phyloP scores from a whole-genome alignment of 1,284 basidiomycete species.

The Ceratobasidium sp. region DNA sequence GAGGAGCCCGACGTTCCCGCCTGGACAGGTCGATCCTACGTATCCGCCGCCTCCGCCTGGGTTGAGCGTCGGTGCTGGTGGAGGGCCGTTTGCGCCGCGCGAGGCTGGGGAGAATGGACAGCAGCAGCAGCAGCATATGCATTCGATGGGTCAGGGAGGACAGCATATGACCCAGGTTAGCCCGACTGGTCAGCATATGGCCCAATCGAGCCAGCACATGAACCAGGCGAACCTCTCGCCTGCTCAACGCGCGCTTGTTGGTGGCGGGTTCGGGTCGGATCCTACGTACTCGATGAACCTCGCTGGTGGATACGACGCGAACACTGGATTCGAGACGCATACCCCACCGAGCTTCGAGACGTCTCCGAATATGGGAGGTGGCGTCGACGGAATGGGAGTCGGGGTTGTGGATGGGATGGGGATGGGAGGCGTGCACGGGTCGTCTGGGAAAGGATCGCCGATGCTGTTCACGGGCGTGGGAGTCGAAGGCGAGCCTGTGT shows the following conservation, averaged over 20 bases:
- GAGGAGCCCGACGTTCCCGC: constrained; percentile 37
- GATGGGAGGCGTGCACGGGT: constrained; percentile 5
- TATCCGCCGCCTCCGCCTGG: constrained; percentile 26
- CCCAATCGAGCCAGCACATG: background rate
- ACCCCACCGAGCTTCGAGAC: constrained; percentile 21
- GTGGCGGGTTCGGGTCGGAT: constrained; percentile 35
- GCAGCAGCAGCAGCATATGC: background rate
- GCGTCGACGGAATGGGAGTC: constrained; percentile 11
- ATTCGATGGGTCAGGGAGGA: background rate
- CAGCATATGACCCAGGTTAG: constrained; percentile 5
- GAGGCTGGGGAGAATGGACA: background rate
- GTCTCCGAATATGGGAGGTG: constrained; percentile 3
- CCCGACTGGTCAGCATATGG: background rate
- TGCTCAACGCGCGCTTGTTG: constrained; percentile 28
- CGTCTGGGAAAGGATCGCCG: constrained; percentile 14
- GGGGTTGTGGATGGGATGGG: background rate
- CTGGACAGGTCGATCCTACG: constrained; percentile 37
- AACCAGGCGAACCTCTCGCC: background rate
- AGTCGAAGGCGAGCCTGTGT: constrained; percentile 4
- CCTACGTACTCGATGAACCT: background rate
- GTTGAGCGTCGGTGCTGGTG: constrained; percentile 1
- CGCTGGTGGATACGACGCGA: constrained; percentile 3
- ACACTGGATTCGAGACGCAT: constrained; percentile 9
- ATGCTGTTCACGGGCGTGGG: constrained; percentile 23
- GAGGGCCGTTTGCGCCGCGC: constrained; percentile 11